These are phyloP conservation scores for Scutellaria galericulata DNA, from an alignment of 257 asterid species.

Conservation along the genomic window DNA sequence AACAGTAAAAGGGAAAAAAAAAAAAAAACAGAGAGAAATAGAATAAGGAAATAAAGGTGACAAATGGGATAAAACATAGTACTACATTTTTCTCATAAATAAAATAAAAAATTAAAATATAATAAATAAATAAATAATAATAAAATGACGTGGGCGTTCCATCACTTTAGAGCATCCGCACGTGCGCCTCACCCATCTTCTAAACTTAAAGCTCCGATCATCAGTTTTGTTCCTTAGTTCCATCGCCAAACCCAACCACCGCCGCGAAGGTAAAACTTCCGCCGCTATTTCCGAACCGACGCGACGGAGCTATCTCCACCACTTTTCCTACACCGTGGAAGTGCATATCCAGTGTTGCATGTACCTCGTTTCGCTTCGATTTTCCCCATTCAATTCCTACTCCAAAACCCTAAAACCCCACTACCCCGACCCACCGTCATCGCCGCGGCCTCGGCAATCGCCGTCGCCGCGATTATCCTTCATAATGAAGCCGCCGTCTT, in stretches of 20 bases:
- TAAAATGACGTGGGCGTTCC: not conserved
- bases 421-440: conserved; percentile 29
- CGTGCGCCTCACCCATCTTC: conserved; percentile 32
- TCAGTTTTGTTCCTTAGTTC: conserved; percentile 15
- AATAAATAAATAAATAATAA: no score
- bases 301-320: conserved; percentile 9
- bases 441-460: conserved; percentile 26
- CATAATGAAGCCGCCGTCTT: conserved; percentile 61
- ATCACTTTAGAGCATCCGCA: not conserved
- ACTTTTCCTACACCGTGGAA: conserved; percentile 20
- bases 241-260: conserved; percentile 29
- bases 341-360: conserved; percentile 44
- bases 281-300: conserved; percentile 18
- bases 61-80: no score
- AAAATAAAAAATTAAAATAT: no score
- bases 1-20: no score
- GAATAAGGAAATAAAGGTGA: no score
- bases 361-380: conserved; percentile 54
- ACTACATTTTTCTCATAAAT: no score
- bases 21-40: no score
- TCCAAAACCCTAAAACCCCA: conserved; percentile 62
- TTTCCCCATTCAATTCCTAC: conserved; percentile 37
- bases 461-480: conserved; percentile 33
- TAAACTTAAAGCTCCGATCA: conserved; percentile 21
- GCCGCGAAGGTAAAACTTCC: conserved; percentile 29